phyloP scores from a whole-genome alignment of 169 alveolate species.

The Babesia ovata region DNA sequence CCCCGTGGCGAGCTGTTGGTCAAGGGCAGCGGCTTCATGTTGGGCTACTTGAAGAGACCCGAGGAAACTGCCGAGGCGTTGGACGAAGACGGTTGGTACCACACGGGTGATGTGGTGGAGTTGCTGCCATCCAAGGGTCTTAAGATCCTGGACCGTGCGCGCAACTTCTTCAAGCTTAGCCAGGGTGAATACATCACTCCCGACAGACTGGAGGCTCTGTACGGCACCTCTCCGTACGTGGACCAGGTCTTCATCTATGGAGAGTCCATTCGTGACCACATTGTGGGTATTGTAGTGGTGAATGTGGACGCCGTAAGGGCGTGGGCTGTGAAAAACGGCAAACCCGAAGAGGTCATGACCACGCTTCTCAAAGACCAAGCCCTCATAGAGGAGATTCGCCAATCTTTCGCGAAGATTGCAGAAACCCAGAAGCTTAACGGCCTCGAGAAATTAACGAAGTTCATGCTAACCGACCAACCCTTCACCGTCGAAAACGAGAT shows the following conservation, averaged over 20 bases:
- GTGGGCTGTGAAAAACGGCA: slow-evolving; percentile 63
- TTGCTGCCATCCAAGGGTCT: slow-evolving; percentile 82
- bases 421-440: slow-evolving; percentile 69
- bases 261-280: slow-evolving; percentile 62
- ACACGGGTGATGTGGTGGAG: slow-evolving; percentile 92
- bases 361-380: slow-evolving; percentile 21
- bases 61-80: slow-evolving; percentile 85
- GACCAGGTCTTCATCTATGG: slow-evolving; percentile 80
- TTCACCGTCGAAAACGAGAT: slow-evolving; percentile 87
- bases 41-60: slow-evolving; percentile 86
- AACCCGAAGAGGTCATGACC: slow-evolving; percentile 22
- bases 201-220: slow-evolving; percentile 88
- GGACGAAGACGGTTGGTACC: slow-evolving; percentile 90
- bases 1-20: slow-evolving; percentile 79
- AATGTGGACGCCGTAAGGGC: slow-evolving; percentile 50
- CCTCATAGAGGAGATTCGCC: slow-evolving; percentile 32
- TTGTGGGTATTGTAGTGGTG: slow-evolving; percentile 68
- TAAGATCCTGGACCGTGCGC: slow-evolving; percentile 92
- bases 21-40: slow-evolving; percentile 84
- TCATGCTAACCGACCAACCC: slow-evolving; percentile 80
- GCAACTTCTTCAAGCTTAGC: slow-evolving; percentile 91
- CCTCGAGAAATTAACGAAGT: slow-evolving; percentile 79
- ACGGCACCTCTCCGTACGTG: slow-evolving; percentile 66
- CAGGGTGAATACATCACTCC: slow-evolving; percentile 97
- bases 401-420: slow-evolving; percentile 59